phyloP scores from a whole-genome alignment of 2,329 filamentous ascomycete species.

The Fonsecaea pugnacius region DNA sequence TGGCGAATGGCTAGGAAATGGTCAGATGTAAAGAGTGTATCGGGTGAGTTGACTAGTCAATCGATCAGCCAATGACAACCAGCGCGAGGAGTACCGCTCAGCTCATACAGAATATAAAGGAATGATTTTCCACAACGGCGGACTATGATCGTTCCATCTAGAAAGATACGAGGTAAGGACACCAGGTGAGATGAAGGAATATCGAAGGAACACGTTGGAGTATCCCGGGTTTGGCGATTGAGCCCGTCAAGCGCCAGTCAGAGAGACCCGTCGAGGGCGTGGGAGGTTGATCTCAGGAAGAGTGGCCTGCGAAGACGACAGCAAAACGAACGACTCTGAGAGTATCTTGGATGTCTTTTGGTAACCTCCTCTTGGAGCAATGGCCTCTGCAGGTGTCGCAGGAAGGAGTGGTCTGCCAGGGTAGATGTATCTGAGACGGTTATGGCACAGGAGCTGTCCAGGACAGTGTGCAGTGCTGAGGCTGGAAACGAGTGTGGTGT shows the following conservation, averaged over 20 bases:
- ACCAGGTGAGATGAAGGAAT: background rate
- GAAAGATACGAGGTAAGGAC: conserved; percentile 1
- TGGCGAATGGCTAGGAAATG: conserved; percentile 20
- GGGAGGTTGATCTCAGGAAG: background rate
- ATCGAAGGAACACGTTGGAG: background rate
- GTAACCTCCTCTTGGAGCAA: conserved; percentile 20
- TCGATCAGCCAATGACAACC: background rate
- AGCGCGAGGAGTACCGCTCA: background rate
- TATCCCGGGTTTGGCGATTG: conserved; percentile 8
- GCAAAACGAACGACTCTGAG: background rate
- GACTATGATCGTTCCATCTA: conserved; percentile 25
- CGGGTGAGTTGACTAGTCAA: conserved; percentile 5
- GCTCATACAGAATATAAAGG: conserved; percentile 21
- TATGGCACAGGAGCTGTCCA: conserved; percentile 9
- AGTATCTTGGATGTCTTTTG: conserved; percentile 2
- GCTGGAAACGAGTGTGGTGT: conserved; percentile 23
- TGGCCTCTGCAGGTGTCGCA: background rate
- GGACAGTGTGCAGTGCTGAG: conserved; percentile 3
- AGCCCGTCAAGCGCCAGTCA: conserved; percentile 22
- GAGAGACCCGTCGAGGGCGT: conserved; percentile 6
- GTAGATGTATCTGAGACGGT: conserved; percentile 22
- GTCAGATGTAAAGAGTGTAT: conserved; percentile 17
- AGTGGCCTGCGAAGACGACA: background rate
- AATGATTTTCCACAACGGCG: conserved; percentile 20
- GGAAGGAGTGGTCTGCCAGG: conserved; percentile 3